Evolutionary conservation across 768 basidiomycete species (phyloP).

Genomic region (Pulveroboletus sp.): DNA sequence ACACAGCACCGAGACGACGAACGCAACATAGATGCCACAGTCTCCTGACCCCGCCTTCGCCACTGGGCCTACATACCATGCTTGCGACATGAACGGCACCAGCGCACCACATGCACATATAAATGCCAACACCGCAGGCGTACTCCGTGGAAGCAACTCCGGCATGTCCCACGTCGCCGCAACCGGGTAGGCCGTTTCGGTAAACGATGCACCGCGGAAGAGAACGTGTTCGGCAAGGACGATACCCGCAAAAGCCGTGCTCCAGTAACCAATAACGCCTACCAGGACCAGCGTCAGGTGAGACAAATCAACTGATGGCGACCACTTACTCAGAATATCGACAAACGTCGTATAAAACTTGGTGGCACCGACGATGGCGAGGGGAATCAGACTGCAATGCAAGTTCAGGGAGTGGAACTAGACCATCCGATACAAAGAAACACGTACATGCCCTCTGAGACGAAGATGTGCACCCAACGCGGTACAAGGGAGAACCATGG

Average conservation of each 20-base stretch:
- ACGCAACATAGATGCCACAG: conserved; percentile 46
- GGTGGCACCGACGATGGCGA: conserved; percentile 44
- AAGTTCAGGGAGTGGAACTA: neutral
- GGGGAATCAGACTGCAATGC: conserved; percentile 38
- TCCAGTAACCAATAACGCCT: conserved; percentile 49
- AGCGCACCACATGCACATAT: conserved; percentile 38
- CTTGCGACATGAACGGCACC: conserved; percentile 51
- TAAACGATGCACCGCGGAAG: conserved; percentile 37
- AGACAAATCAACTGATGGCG: neutral
- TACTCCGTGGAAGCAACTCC: conserved; percentile 37
- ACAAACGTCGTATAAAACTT: conserved; percentile 45
- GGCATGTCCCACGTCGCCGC: conserved; percentile 35
- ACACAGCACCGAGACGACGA: conserved; percentile 29
- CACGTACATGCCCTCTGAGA: conserved; percentile 44
- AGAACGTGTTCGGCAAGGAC: conserved; percentile 44
- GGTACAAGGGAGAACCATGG: conserved; percentile 36
- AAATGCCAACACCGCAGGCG: conserved; percentile 42
- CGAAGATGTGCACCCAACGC: conserved; percentile 45
- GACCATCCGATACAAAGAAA: neutral
- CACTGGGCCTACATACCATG: conserved; percentile 50
- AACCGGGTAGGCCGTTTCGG: conserved; percentile 35
- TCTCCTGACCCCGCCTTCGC: conserved; percentile 45
- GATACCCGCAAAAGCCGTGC: conserved; percentile 35
- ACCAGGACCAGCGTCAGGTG: conserved; percentile 14
- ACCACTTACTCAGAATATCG: conserved; percentile 37